Percentiles rank a stretch among this genome's conserved stretches.
Conservation (phyloP, 2,329 filamentous ascomycete species). For the Cladosporium colombiae region DNA sequence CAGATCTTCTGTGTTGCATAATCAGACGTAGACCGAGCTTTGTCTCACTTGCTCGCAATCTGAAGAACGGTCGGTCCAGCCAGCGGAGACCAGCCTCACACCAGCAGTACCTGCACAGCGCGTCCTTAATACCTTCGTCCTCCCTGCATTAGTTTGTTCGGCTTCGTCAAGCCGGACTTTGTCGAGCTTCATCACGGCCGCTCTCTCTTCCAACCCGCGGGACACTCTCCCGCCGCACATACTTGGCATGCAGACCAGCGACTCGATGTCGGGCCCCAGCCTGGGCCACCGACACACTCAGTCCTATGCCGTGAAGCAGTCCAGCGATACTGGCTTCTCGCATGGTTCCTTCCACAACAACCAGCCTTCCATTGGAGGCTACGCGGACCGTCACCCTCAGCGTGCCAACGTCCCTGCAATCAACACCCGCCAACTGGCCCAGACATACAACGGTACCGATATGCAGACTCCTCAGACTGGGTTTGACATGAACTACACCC, state of each 20-base stretch:
- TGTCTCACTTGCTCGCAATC: slow-evolving; percentile 17
- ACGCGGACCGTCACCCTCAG: slow-evolving; percentile 82
- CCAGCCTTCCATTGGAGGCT: slow-evolving; percentile 68
- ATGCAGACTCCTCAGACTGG: slow-evolving; percentile 84
- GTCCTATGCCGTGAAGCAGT: slow-evolving; percentile 73
- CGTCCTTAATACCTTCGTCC: slow-evolving; percentile 17
- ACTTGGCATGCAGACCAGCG: slow-evolving; percentile 88
- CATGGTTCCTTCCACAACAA: slow-evolving; percentile 91
- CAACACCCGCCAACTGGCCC: slow-evolving; percentile 68
- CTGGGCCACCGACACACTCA: slow-evolving; percentile 55
- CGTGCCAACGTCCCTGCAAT: slow-evolving; percentile 84
- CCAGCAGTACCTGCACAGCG: slow-evolving; percentile 14
- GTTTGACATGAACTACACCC: slow-evolving; percentile 98
- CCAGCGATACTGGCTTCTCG: slow-evolving; percentile 82
- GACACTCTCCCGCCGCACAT: slow-evolving; percentile 84
- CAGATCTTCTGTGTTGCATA: slow-evolving; percentile 21
- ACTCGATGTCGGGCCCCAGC: slow-evolving; percentile 62
- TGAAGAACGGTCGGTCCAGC: slow-evolving; percentile 17
- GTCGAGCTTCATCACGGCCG: slow-evolving; percentile 69
- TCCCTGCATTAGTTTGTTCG: slow-evolving; percentile 20
- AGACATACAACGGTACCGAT: slow-evolving; percentile 59
- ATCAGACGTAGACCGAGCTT: slow-evolving; percentile 9
- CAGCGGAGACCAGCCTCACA: slow-evolving; percentile 13
- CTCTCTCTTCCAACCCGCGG: slow-evolving; percentile 74
- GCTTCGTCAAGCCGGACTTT: slow-evolving; percentile 17